These are phyloP conservation scores for Penicillium longicatenatum DNA, from an alignment of 495 filamentous ascomycete genomes.

Conservation along the genomic window DNA sequence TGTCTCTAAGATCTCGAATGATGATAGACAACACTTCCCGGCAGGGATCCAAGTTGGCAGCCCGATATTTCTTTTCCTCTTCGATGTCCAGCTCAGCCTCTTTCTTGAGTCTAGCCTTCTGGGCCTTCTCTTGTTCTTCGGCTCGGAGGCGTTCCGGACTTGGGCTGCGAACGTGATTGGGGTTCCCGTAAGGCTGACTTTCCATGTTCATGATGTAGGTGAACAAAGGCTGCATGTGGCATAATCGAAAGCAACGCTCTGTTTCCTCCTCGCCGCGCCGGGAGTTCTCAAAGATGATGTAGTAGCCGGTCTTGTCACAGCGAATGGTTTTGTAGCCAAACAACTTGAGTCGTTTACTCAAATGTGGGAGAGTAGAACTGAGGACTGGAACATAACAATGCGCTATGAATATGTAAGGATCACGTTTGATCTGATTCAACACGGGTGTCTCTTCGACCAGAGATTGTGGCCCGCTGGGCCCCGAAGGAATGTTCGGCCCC, in stretches of 20 bases:
- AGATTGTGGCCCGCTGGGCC: conserved; percentile 49
- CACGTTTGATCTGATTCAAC: conserved; percentile 66
- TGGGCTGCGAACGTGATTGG: conserved; percentile 63
- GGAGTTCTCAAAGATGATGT: conserved; percentile 81
- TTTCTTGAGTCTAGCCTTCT: conserved; percentile 57
- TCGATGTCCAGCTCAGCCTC: conserved; percentile 79
- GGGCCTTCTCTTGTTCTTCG: conserved; percentile 58
- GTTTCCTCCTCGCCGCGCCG: conserved; percentile 75
- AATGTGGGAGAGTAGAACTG: conserved; percentile 75
- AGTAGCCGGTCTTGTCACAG: conserved; percentile 84
- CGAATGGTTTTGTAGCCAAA: conserved; percentile 77
- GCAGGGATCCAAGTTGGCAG: conserved; percentile 83
- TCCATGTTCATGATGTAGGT: conserved; percentile 94
- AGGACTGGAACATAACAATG: conserved; percentile 87
- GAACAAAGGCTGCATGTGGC: conserved; percentile 78
- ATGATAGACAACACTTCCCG: conserved; percentile 75
- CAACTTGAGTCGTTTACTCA: conserved; percentile 81
- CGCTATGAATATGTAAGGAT: conserved; percentile 92
- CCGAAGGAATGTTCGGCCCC: conserved; percentile 41
- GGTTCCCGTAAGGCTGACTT: conserved; percentile 69
- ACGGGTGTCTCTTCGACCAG: conserved; percentile 64
- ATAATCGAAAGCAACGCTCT: conserved; percentile 69
- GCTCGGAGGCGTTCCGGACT: conserved; percentile 53
- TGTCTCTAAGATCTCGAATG: conserved; percentile 77
- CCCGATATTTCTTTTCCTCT: conserved; percentile 82